Evolutionary conservation across 2,329 filamentous ascomycete species (phyloP), one percentile per base, ranked within the genome.

Genomic region (Gremmenia infestans): DNA sequence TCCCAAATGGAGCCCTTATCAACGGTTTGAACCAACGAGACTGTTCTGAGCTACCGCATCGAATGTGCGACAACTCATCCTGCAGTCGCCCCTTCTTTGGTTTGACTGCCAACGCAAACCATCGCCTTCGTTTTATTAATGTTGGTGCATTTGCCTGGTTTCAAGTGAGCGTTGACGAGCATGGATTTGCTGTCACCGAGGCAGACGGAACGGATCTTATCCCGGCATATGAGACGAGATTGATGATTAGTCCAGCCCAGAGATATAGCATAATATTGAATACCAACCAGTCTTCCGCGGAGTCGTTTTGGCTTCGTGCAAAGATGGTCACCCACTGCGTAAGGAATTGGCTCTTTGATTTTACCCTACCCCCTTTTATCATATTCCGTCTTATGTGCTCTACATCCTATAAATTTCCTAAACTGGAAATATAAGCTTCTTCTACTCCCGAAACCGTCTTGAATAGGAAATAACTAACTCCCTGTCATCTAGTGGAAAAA

Each of bases 131-230:
- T 14, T 77, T 91, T 60, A 75, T 88, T 60, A 90, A 91, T 59
- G 80, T 86, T 8, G 87, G 84, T 11, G 85, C 83, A 0, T 88
- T 89, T 65, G 85, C 86, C 2, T 83, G 84, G 66, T 87, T 90
- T 59, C 86, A 90, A 65, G 78, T 91, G 28, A 83, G 82, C 66
- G 76, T 90, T 47, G 87, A 91, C 60, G 80, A 82, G 50, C 87
- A 90, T 62, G 74, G 73, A 11, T 83, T 88, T 68, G 74, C 73
- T 36, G 73, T 91, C 47, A 82, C 87, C 9, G 87, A 90, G 67
- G 83, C 88, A 0, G 87, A 91, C 65, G 87, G 87, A 15, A 82
- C 85, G 1, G 80, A 82, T 37, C 81, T 88, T 1, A 76, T 83
- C 55, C 83, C 87, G 0, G 72, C 74, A 4, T 74, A 80, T 1